Evolutionary conservation across 2,329 filamentous ascomycete genomes (phyloP).

Genomic region (Pseudogymnoascus sp.): DNA sequence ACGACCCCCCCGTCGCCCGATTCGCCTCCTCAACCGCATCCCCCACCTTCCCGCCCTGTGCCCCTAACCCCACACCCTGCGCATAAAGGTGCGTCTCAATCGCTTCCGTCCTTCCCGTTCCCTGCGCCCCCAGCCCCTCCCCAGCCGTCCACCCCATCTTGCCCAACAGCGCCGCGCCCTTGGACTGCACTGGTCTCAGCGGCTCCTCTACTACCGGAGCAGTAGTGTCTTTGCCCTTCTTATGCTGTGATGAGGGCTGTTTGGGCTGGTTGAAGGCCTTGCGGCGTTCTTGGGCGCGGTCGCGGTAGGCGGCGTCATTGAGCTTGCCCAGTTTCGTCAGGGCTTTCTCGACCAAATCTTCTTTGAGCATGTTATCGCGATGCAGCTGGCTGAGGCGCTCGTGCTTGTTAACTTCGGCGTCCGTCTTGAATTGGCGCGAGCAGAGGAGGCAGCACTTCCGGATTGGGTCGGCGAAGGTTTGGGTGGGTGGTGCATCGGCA

Average conservation of each 20-base stretch:
- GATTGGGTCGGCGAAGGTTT: conserved; percentile 56
- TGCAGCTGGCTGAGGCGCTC: conserved; percentile 54
- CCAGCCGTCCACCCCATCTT: conserved; percentile 69
- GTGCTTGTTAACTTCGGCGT: conserved; percentile 51
- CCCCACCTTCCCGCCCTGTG: conserved; percentile 62
- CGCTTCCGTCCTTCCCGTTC: conserved; percentile 56
- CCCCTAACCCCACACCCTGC: conserved; percentile 63
- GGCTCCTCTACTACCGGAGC: conserved; percentile 27
- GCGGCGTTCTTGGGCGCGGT: conserved; percentile 63
- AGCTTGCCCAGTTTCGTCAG: conserved; percentile 34
- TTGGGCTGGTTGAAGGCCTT: conserved; percentile 53
- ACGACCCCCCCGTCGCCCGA: conserved; percentile 53
- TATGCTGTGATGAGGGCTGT: conserved; percentile 32
- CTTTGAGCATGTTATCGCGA: conserved; percentile 47
- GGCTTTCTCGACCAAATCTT: conserved; percentile 38
- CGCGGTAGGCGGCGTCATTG: conserved; percentile 33
- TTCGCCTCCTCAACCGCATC: conserved; percentile 61
- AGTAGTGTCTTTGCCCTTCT: conserved; percentile 24
- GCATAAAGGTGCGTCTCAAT: conserved; percentile 60
- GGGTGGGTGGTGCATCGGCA: conserved; percentile 35
- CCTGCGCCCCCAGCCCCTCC: conserved; percentile 57
- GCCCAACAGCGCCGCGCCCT: conserved; percentile 60
- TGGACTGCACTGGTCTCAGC: conserved; percentile 43
- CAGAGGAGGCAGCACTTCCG: conserved; percentile 58
- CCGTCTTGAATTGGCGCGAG: conserved; percentile 49